Conservation (phyloP, 306 rosid species). For the Phaseolus lunatus region DNA sequence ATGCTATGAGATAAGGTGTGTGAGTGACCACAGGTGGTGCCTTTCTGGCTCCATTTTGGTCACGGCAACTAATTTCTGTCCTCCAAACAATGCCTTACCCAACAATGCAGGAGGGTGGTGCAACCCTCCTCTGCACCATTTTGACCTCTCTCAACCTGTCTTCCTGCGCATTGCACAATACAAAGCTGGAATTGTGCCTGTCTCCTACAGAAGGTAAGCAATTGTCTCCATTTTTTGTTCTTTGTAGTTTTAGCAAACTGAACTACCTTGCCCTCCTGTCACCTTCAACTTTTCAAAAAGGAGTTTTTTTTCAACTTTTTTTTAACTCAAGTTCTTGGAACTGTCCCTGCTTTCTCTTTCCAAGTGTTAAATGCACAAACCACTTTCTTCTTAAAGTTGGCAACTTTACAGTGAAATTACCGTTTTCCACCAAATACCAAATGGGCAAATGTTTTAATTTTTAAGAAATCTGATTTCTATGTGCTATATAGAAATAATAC, state of each 20-base stretch:
- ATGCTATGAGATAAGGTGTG: slow-evolving; percentile 85
- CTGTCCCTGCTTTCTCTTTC: slow-evolving; percentile 25
- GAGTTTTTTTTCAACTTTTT: background rate
- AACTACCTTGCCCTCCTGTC: slow-evolving; percentile 14
- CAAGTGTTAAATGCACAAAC: background rate
- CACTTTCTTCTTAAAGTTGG: background rate
- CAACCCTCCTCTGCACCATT: slow-evolving; percentile 95
- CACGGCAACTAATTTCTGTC: slow-evolving; percentile 98
- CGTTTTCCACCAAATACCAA: background rate
- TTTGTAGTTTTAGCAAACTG: background rate
- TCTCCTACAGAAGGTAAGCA: slow-evolving; percentile 79
- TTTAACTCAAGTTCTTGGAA: slow-evolving; percentile 17
- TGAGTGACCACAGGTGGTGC: slow-evolving; percentile 76
- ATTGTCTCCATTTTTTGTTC: background rate
- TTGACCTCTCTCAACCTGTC: slow-evolving; percentile 95
- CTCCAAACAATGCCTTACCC: slow-evolving; percentile 93
- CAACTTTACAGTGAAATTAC: background rate
- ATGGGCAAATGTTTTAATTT: background rate
- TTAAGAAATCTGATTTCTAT: background rate
- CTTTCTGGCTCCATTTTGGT: slow-evolving; percentile 90
- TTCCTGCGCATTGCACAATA: slow-evolving; percentile 93
- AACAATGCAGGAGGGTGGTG: slow-evolving; percentile 97
- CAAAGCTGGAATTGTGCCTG: slow-evolving; percentile 94
- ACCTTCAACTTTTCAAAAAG: slow-evolving; percentile 12
- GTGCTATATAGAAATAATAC: too few species aligned